These are phyloP conservation scores for Arabidopsis lyrata DNA, from an alignment of 441 rosid genomes.

Conservation along the genomic window DNA sequence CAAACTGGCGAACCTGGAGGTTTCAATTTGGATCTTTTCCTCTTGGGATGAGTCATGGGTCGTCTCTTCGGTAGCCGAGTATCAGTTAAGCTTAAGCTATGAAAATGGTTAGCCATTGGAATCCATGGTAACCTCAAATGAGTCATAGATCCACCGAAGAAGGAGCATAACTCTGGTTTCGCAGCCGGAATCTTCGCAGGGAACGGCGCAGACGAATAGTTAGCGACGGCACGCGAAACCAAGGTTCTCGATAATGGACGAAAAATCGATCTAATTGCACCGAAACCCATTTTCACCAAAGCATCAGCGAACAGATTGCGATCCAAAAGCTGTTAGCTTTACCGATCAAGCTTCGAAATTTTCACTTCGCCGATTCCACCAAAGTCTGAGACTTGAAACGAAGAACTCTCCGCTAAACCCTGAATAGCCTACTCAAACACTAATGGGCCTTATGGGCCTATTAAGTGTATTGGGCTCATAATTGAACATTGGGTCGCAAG, in stretches of 20 bases:
- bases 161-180: constrained; percentile 42
- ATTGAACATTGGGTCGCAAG: neutral
- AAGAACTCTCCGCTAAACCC: constrained; percentile 37
- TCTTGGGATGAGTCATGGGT: constrained; percentile 74
- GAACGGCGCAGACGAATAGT: constrained; percentile 45
- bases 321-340: constrained; percentile 8
- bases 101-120: constrained; percentile 46
- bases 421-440: constrained; percentile 5
- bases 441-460: constrained; percentile 23
- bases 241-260: constrained; percentile 63
- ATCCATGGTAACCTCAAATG: constrained; percentile 50
- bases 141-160: constrained; percentile 38
- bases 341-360: constrained; percentile 25
- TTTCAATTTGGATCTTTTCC: constrained; percentile 65
- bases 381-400: neutral
- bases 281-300: constrained; percentile 62
- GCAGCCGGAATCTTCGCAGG: constrained; percentile 31
- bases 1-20: constrained; percentile 61
- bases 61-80: constrained; percentile 75
- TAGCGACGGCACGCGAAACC: constrained; percentile 42
- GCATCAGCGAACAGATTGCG: constrained; percentile 41
- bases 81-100: constrained; percentile 72
- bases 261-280: constrained; percentile 53
- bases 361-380: constrained; percentile 24
- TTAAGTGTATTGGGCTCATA: neutral